These are phyloP conservation scores for Artemisia annua DNA, from an alignment of 129 eudicot genomes.

Conservation along the genomic window DNA sequence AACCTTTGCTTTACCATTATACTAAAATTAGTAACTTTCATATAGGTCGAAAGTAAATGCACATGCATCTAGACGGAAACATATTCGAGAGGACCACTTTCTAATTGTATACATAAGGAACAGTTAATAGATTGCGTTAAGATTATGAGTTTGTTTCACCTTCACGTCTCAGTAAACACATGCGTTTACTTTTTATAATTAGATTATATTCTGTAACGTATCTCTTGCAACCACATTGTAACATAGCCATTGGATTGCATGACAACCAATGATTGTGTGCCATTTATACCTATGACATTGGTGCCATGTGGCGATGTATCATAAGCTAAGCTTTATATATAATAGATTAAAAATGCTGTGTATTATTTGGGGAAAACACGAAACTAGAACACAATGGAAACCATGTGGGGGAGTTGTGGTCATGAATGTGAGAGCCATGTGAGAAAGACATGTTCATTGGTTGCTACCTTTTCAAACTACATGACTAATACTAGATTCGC, in stretches of 20 bases:
- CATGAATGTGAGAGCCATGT: conserved; percentile 35
- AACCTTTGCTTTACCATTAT: background rate
- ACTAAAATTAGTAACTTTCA: background rate
- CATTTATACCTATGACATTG: background rate
- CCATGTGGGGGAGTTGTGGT: conserved; percentile 34
- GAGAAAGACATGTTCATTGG: conserved; percentile 33
- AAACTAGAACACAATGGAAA: conserved; percentile 23
- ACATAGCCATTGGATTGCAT: conserved; percentile 1
- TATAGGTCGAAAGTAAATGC: no score
- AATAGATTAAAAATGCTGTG: background rate
- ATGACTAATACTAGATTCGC: conserved; percentile 6
- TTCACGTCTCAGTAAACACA: background rate
- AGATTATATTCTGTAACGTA: background rate
- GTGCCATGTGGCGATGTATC: conserved; percentile 13
- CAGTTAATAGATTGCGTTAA: no score
- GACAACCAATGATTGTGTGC: background rate
- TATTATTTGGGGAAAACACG: conserved; percentile 21
- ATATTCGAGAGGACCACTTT: no score
- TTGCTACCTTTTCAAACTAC: conserved; percentile 27
- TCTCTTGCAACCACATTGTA: background rate
- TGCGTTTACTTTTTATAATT: background rate
- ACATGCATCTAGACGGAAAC: no score
- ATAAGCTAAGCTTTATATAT: background rate
- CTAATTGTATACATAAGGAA: no score
- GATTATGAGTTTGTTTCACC: no score